Evolutionary conservation across 345 rosid genomes (phyloP).

Genomic region (Bruguiera sexangula): DNA sequence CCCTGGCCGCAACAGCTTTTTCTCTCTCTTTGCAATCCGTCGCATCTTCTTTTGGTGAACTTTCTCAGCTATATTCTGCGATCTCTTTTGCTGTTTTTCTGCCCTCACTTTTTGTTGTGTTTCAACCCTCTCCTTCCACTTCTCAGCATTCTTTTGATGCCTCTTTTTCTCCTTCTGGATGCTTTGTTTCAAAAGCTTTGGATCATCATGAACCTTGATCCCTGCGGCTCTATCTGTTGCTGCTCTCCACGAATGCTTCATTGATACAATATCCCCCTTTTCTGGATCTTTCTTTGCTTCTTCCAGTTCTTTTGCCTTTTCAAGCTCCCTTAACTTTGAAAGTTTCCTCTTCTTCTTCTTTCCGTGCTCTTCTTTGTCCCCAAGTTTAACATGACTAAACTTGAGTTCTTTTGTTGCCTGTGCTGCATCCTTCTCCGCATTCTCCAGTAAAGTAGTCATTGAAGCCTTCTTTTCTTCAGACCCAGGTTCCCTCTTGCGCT

Average conservation of each 20-base stretch:
- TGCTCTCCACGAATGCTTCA: constrained; percentile 70
- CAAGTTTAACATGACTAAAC: constrained; percentile 67
- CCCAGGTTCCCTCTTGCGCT: constrained; percentile 58
- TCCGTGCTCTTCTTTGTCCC: constrained; percentile 47
- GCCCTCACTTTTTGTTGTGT: constrained; percentile 53
- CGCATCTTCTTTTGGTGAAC: constrained; percentile 67
- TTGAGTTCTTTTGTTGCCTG: constrained; percentile 79
- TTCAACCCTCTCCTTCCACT: constrained; percentile 81
- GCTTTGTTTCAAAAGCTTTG: constrained; percentile 71
- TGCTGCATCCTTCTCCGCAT: constrained; percentile 50
- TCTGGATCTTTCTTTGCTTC: constrained; percentile 75
- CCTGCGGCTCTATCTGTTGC: constrained; percentile 82
- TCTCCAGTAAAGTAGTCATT: constrained; percentile 28
- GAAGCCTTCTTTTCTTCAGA: constrained; percentile 33
- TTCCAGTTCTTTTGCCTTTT: constrained; percentile 54
- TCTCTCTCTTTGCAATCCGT: constrained; percentile 80
- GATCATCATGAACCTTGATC: constrained; percentile 77
- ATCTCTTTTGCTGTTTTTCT: constrained; percentile 73
- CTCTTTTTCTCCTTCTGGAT: constrained; percentile 65
- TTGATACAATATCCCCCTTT: constrained; percentile 56
- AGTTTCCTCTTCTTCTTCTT: constrained; percentile 52
- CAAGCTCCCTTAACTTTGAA: constrained; percentile 67
- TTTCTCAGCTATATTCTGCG: constrained; percentile 65
- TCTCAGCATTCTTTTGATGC: constrained; percentile 69
- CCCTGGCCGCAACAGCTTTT: constrained; percentile 83